Conservation (phyloP, 495 filamentous ascomycete species). For the Hypoxylon lienhwacheense region DNA sequence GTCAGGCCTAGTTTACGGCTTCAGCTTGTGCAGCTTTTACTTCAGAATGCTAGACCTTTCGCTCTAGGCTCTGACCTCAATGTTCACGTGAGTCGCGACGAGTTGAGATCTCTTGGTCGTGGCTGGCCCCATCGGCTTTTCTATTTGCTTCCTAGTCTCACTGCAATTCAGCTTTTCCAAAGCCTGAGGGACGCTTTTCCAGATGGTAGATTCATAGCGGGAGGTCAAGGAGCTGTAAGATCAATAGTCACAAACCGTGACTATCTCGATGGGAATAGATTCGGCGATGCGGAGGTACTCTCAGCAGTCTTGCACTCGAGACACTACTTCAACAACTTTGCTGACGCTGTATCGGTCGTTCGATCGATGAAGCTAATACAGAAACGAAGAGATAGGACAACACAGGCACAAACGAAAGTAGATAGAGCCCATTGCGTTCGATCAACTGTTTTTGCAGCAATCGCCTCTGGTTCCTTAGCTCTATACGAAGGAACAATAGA, state of each 20-base stretch:
- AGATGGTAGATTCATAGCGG: background rate
- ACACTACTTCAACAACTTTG: background rate
- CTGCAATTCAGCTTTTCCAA: constrained; percentile 3
- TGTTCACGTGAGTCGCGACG: background rate
- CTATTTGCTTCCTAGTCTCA: constrained; percentile 4
- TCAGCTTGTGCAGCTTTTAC: constrained; percentile 2
- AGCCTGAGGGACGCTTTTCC: background rate
- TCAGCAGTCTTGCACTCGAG: constrained; percentile 4
- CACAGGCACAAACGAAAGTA: constrained; percentile 8
- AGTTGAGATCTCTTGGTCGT: background rate
- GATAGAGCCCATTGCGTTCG: constrained; percentile 20
- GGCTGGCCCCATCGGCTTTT: constrained; percentile 2
- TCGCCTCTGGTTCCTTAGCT: constrained; percentile 26
- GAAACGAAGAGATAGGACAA: constrained; percentile 7
- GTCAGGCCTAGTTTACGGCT: background rate
- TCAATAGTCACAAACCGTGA: background rate
- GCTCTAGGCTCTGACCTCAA: background rate
- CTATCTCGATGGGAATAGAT: background rate
- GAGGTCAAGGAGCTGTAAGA: background rate
- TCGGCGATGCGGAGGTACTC: constrained; percentile 1
- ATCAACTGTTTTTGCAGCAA: constrained; percentile 24
- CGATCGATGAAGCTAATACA: constrained; percentile 2
- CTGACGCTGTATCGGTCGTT: background rate
- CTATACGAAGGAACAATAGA: constrained; percentile 28
- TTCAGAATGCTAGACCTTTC: background rate